Conservation (phyloP, 2,329 filamentous ascomycete genomes). For the Nothopassalora personata region DNA sequence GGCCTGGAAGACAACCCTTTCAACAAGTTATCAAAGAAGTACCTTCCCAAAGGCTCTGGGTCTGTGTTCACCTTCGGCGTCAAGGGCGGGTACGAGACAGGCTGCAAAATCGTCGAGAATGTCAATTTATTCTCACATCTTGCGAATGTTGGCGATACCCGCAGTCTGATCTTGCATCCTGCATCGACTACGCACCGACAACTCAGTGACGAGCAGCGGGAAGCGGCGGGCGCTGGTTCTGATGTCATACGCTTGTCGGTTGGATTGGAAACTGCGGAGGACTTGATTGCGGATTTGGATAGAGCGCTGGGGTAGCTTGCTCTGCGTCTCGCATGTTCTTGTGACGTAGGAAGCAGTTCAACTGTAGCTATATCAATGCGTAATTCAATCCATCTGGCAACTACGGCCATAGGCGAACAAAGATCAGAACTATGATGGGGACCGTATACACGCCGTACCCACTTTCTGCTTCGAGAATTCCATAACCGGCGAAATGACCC, state of each 20-base stretch:
- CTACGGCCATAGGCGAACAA: too few species aligned
- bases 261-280: constrained; percentile 14
- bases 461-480: too few species aligned
- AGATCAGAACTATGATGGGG: too few species aligned
- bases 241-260: constrained; percentile 15
- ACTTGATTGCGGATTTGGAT: constrained; percentile 14
- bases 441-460: too few species aligned
- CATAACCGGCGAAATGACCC: too few species aligned
- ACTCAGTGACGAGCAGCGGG: constrained; percentile 16
- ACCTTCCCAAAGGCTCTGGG: constrained; percentile 13
- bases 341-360: too few species aligned
- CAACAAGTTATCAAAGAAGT: constrained; percentile 6
- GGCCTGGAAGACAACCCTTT: constrained; percentile 11
- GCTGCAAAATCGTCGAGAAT: constrained; percentile 14
- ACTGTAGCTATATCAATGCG: too few species aligned
- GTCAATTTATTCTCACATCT: constrained; percentile 15
- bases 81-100: constrained; percentile 12
- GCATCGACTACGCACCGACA: constrained; percentile 15
- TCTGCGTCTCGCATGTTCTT: too few species aligned
- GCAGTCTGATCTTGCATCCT: constrained; percentile 15
- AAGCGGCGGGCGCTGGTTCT: constrained; percentile 12
- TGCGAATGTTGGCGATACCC: constrained; percentile 15
- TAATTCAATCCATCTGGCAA: too few species aligned
- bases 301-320: constrained; percentile 9
- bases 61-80: constrained; percentile 15